A percentile compares a stretch with the other conserved stretches of the same genome.
Conservation (phyloP, 208 protist species). For the Leishmania mexicana region DNA sequence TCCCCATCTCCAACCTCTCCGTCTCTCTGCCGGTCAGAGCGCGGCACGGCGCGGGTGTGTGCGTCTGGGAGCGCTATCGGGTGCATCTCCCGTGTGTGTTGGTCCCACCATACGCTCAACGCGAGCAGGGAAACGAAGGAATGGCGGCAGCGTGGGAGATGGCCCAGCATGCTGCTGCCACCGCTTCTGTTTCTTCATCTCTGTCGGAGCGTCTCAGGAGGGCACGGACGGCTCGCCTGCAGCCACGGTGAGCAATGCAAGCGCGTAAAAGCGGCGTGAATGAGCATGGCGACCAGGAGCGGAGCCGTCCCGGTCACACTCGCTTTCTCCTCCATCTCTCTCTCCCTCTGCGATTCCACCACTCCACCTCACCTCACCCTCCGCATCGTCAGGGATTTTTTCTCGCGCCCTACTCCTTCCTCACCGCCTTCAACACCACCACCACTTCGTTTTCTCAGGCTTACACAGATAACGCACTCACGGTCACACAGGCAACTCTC, state of each 20-base stretch:
- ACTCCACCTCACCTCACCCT: not conserved
- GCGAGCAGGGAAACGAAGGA: too few species aligned
- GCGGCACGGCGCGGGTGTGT: too few species aligned
- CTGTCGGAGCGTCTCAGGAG: not conserved
- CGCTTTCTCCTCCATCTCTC: not conserved
- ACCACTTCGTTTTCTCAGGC: not conserved
- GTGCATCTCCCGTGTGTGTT: not conserved
- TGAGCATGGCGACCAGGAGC: not conserved
- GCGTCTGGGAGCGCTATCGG: not conserved
- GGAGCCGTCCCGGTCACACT: not conserved
- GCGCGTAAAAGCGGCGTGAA: not conserved
- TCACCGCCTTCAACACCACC: not conserved
- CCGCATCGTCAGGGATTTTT: too few species aligned
- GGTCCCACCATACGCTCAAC: too few species aligned
- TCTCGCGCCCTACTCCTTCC: too few species aligned
- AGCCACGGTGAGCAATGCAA: not conserved
- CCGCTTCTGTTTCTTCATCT: not conserved
- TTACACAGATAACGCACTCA: not conserved
- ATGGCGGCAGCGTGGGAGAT: not conserved
- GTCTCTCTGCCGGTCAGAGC: not conserved
- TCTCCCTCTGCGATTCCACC: not conserved
- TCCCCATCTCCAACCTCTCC: not conserved
- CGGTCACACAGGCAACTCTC: not conserved
- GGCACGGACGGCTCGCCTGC: not conserved
- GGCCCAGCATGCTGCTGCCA: not conserved